Conservation (phyloP, 805 yeast species). For the Lachancea fermentati region DNA sequence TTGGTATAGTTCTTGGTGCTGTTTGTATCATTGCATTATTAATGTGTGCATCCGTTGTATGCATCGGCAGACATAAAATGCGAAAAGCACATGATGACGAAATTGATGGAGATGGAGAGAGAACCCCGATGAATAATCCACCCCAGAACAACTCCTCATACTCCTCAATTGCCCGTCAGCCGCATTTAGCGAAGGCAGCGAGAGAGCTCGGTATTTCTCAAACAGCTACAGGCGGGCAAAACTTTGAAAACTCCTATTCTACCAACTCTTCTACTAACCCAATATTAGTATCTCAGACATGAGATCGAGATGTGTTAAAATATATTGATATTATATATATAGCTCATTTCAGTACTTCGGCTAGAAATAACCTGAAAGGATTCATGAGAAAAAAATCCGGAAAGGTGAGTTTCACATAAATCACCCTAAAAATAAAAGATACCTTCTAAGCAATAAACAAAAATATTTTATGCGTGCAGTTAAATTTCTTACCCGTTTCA, state of each 20-base stretch:
- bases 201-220: no score
- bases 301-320: neutral
- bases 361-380: no score
- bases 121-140: neutral
- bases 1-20: conserved; percentile 63
- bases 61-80: neutral
- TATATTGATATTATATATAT: no score
- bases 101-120: neutral
- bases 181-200: no score
- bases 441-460: no score
- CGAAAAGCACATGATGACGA: neutral
- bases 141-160: neutral
- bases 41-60: conserved; percentile 5
- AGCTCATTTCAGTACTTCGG: no score
- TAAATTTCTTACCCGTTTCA: no score
- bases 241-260: conserved; percentile 7
- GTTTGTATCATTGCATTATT: conserved; percentile 23
- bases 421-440: no score
- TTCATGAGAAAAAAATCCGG: no score
- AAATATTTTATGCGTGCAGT: no score
- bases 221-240: neutral
- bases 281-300: neutral
- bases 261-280: conserved; percentile 4
- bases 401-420: no score
- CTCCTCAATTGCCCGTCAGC: neutral